phyloP scores from a whole-genome alignment of 1,139 yeast species.

The Magnusiomyces starmeri region DNA sequence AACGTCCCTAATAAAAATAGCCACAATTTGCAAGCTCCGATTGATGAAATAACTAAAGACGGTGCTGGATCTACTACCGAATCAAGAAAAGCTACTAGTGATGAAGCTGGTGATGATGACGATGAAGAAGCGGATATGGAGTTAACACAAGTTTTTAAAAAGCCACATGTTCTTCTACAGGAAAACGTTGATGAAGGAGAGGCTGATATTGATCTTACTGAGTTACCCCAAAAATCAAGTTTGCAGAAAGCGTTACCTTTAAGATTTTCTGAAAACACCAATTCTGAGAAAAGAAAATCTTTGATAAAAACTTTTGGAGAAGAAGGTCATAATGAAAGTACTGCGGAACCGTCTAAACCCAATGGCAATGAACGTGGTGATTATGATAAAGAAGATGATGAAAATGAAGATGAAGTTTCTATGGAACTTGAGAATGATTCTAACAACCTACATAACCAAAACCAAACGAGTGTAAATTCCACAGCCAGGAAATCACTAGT shows the following conservation, averaged over 20 bases:
- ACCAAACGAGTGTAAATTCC: no score
- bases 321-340: no score
- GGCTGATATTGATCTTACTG: slow-evolving; percentile 6
- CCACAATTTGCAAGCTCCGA: slow-evolving; percentile 4
- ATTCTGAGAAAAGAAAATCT: no score
- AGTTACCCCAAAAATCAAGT: neutral
- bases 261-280: no score
- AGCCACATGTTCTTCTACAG: slow-evolving; percentile 14
- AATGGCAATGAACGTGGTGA: neutral
- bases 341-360: no score
- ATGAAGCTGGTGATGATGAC: neutral
- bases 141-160: slow-evolving; percentile 14
- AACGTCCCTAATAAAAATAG: slow-evolving; percentile 2
- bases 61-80: slow-evolving; percentile 15
- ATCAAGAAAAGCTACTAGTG: neutral
- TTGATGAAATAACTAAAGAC: slow-evolving; percentile 16
- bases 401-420: neutral
- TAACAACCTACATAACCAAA: no score
- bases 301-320: no score
- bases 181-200: slow-evolving; percentile 1
- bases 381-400: neutral
- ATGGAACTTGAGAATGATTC: no score
- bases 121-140: slow-evolving; percentile 11
- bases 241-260: no score
- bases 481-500: no score